Evolutionary conservation across 768 basidiomycete genomes (phyloP).

Genomic region (Porpolomopsis calyptriformis): DNA sequence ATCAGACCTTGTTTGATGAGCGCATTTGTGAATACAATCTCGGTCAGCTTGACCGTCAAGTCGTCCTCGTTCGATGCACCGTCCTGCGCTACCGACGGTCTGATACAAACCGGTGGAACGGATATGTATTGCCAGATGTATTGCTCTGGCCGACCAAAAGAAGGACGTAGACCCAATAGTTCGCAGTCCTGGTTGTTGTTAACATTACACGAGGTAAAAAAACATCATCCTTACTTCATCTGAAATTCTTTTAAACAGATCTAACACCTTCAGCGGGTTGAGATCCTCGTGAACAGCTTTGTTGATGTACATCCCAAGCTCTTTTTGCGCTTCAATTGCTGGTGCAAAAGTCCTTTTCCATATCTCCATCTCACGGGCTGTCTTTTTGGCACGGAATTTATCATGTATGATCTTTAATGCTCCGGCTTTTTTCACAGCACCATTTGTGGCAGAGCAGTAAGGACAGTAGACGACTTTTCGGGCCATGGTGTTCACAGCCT

Average conservation of each 20-base stretch:
- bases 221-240: conserved; percentile 54
- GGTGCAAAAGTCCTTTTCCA: conserved; percentile 75
- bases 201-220: neutral
- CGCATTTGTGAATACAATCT: conserved; percentile 91
- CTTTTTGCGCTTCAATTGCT: conserved; percentile 80
- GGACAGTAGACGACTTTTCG: conserved; percentile 90
- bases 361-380: conserved; percentile 76
- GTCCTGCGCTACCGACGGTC: conserved; percentile 95
- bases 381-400: conserved; percentile 92
- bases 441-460: conserved; percentile 88
- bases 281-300: conserved; percentile 88
- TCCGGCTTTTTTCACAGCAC: conserved; percentile 91
- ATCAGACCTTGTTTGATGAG: conserved; percentile 83
- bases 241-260: conserved; percentile 85
- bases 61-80: conserved; percentile 98
- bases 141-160: conserved; percentile 87
- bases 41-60: conserved; percentile 91
- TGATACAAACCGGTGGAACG: conserved; percentile 94
- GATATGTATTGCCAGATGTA: conserved; percentile 99
- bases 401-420: conserved; percentile 96
- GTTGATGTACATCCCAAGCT: conserved; percentile 71
- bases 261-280: conserved; percentile 87
- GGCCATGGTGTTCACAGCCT: conserved; percentile 75
- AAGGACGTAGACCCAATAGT: conserved; percentile 80
- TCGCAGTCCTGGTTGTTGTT: conserved; percentile 68